These are phyloP conservation scores for Rhododendron simsii DNA, from an alignment of 148 eudicot species.

Conservation along the genomic window DNA sequence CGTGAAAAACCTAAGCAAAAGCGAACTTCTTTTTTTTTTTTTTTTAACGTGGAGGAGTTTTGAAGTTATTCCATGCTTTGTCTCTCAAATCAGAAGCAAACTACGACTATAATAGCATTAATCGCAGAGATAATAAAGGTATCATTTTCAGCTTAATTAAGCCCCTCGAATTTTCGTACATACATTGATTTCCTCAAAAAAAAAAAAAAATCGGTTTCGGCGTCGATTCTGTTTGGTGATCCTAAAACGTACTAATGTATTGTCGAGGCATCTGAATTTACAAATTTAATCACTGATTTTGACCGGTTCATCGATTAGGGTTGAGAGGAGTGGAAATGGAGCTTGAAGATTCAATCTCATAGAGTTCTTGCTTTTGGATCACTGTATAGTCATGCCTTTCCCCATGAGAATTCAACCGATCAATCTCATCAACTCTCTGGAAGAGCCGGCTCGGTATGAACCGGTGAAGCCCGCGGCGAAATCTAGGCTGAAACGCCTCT, in stretches of 20 bases:
- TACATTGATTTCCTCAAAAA: conserved; percentile 4
- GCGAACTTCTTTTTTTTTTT: background rate
- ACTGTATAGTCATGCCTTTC: conserved; percentile 27
- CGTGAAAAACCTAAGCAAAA: conserved; percentile 31
- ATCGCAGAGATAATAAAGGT: conserved; percentile 11
- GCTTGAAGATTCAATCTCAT: background rate
- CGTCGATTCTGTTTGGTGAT: conserved; percentile 15
- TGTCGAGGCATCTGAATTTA: background rate
- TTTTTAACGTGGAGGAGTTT: conserved; percentile 26
- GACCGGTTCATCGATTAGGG: background rate
- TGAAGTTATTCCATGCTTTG: conserved; percentile 52
- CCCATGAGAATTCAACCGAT: conserved; percentile 77
- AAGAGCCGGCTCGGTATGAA: conserved; percentile 13
- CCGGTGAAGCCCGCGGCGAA: conserved; percentile 37
- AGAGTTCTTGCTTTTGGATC: background rate
- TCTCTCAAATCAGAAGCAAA: conserved; percentile 24
- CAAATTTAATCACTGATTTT: background rate
- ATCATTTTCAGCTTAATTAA: conserved; percentile 4
- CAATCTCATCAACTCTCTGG: conserved; percentile 24
- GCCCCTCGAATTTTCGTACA: conserved; percentile 5
- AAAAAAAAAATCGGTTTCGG: background rate
- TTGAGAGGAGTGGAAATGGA: conserved; percentile 3
- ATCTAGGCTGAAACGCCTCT: conserved; percentile 61
- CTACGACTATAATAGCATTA: conserved; percentile 10
- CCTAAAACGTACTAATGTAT: background rate